Conservation (phyloP, 2,329 filamentous ascomycete genomes). For the Cylindrodendrum hubeiense region DNA sequence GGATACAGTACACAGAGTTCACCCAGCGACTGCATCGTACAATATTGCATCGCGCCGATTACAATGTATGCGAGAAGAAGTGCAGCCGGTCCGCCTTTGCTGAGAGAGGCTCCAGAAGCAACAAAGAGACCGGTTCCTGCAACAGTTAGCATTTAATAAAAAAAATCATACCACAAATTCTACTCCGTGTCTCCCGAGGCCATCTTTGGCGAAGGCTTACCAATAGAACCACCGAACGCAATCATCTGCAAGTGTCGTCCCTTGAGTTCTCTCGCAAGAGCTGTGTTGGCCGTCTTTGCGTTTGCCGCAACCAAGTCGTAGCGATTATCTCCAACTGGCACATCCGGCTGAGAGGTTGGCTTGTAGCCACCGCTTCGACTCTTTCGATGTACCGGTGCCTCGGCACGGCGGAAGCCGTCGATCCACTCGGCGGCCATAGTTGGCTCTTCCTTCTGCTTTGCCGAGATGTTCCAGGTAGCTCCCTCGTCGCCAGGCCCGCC, state of each 20-base stretch:
- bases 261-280: neutral
- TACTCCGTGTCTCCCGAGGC: neutral
- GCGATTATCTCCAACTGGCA: slow-evolving; percentile 51
- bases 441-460: neutral
- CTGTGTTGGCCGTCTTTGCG: neutral
- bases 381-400: slow-evolving; percentile 24
- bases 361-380: slow-evolving; percentile 34
- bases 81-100: slow-evolving; percentile 80
- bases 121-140: slow-evolving; percentile 88
- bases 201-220: slow-evolving; percentile 73
- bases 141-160: slow-evolving; percentile 48
- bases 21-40: slow-evolving; percentile 89
- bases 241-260: neutral
- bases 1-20: slow-evolving; percentile 92
- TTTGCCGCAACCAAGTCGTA: slow-evolving; percentile 61
- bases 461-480: neutral
- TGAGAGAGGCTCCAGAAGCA: slow-evolving; percentile 78
- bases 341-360: slow-evolving; percentile 33
- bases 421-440: neutral
- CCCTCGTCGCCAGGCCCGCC: neutral
- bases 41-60: slow-evolving; percentile 89
- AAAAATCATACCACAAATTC: neutral
- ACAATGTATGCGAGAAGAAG: slow-evolving; percentile 80
- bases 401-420: slow-evolving; percentile 6
- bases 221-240: slow-evolving; percentile 67